Base-by-base conservation (phyloP, 108 stramenopile species). In the Skeletonema costatum region DNA sequence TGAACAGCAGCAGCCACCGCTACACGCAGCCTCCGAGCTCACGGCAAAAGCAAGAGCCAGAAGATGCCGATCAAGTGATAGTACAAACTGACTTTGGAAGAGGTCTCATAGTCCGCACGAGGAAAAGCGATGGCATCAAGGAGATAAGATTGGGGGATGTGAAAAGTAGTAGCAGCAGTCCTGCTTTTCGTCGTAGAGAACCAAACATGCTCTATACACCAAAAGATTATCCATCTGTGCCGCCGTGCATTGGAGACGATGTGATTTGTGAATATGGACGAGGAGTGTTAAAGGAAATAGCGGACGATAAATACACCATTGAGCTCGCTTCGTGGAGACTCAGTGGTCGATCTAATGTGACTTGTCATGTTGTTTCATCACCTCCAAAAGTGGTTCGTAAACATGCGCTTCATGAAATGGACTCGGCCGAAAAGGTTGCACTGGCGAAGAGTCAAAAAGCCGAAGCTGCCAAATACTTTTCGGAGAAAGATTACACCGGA, bases 31-130 rank as follows among this genome's bases (percentile, higher is more conserved):
- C 50, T 19, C 50, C 14, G 1, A 17, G 50, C 50, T 51, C 50
- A 19, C 50, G 50, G 50, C 50, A 14, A 51, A 19, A 21, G 19
- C 30, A 51, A 51, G 50, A 73, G 53, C 81, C 85, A 9, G 88
- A 88, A 60, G 89, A 90, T 69, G 86, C 83, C 50, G 80, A 89
- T 35, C 89, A 91, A 64, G 63, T 35, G 14, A 60, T 92, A 10
- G 88, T 94, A n/a, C 30, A 83, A 38, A 94, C 93, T 10, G 91
- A 91, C 4, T 94, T 89, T 61, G 93, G 93, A 13, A 75, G 71
- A 53, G 93, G 93, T 36, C 14, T 90, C 11, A 85, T 92, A 25
- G 21, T 92, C 58, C 88, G 93, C 31, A 83, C 86, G 12, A 71
- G 73, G 14, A 50, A 67, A 16, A 16, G 36, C 19, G 73, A 64